phyloP scores from a whole-genome alignment of 352 stramenopile genomes.

The Globisporangium abappressorium region DNA sequence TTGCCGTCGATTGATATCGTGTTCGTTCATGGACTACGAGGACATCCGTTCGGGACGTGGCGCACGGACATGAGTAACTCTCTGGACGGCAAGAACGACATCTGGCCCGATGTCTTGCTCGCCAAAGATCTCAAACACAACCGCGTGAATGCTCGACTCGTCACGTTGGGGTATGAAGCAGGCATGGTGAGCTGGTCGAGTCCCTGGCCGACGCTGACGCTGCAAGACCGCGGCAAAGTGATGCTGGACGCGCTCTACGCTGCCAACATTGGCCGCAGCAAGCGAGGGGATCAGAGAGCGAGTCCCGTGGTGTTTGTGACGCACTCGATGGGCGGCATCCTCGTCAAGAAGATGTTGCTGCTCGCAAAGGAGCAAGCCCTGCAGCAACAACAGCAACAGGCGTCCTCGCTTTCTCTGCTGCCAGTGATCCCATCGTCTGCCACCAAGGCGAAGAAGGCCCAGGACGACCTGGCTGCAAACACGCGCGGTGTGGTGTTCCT shows the following conservation, averaged over 20 bases:
- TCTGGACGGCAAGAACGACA: conserved; percentile 47
- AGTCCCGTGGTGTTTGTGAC: conserved; percentile 80
- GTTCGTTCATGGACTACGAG: conserved; percentile 81
- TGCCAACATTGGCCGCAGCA: conserved; percentile 52
- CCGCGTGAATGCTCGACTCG: conserved; percentile 44
- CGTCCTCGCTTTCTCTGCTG: background rate
- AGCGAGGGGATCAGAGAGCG: conserved; percentile 9
- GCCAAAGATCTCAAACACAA: conserved; percentile 44
- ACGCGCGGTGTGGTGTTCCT: conserved; percentile 74
- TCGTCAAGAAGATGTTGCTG: conserved; percentile 85
- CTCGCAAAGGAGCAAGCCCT: conserved; percentile 30
- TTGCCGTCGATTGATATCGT: conserved; percentile 57
- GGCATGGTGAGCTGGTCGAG: conserved; percentile 85
- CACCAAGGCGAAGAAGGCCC: conserved; percentile 8
- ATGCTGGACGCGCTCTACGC: conserved; percentile 72
- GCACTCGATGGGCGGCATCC: conserved; percentile 85
- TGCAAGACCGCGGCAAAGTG: conserved; percentile 64
- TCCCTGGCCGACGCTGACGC: conserved; percentile 78
- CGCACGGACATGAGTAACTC: conserved; percentile 69
- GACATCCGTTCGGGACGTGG: conserved; percentile 82
- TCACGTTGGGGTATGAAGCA: conserved; percentile 81
- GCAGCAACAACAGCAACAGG: background rate
- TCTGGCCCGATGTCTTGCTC: conserved; percentile 80
- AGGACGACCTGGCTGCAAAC: conserved; percentile 28
- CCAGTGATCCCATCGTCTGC: background rate